Conservation (phyloP, 106 monocot species). For the Acorus calamus region DNA sequence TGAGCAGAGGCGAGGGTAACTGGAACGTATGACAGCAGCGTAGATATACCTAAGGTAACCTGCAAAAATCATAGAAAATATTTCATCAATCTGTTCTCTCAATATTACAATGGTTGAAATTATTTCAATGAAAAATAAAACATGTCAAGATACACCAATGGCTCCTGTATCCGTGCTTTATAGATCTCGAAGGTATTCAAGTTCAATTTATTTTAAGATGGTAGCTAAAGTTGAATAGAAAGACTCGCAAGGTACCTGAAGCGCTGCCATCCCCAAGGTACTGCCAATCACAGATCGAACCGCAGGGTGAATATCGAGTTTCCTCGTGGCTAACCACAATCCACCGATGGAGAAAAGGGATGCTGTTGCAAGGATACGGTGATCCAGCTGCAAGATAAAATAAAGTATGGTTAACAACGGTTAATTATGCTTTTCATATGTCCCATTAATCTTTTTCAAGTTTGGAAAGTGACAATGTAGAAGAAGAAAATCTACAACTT, state of each 20-base stretch:
- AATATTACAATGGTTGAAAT: neutral
- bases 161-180: no score
- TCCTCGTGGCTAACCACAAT: constrained; percentile 70
- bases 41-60: constrained; percentile 85
- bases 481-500: no score
- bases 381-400: constrained; percentile 53
- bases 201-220: no score
- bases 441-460: no score
- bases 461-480: no score
- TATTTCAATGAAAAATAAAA: neutral
- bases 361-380: constrained; percentile 84
- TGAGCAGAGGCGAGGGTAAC: constrained; percentile 12
- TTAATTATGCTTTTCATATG: neutral
- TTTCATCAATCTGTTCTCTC: no score
- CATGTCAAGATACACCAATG: neutral
- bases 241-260: constrained; percentile 45
- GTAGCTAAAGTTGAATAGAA: neutral
- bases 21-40: constrained; percentile 29
- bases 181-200: no score
- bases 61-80: constrained; percentile 4
- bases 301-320: constrained; percentile 83
- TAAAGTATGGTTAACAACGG: neutral
- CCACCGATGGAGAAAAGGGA: constrained; percentile 52
- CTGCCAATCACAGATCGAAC: constrained; percentile 64
- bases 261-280: constrained; percentile 65